These are phyloP conservation scores for Annulohypoxylon bovei DNA, from an alignment of 495 filamentous ascomycete species.

Conservation along the genomic window DNA sequence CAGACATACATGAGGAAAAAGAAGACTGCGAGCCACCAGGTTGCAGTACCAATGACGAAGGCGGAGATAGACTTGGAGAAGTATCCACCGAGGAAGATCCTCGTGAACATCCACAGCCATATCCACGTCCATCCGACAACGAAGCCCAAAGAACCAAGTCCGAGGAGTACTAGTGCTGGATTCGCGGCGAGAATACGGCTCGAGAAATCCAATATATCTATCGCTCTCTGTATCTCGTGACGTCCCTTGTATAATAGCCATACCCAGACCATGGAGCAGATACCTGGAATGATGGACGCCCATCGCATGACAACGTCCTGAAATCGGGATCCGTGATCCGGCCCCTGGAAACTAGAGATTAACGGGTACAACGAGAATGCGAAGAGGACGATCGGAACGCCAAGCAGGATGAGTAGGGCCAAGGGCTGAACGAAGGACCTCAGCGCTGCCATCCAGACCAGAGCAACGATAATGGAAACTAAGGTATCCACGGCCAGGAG, in stretches of 20 bases:
- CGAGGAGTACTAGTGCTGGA: conserved; percentile 82
- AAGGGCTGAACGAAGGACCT: conserved; percentile 84
- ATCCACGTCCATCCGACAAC: conserved; percentile 92
- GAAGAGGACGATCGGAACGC: conserved; percentile 84
- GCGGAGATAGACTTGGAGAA: conserved; percentile 64
- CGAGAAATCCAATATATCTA: conserved; percentile 89
- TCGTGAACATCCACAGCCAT: conserved; percentile 96
- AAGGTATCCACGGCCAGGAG: conserved; percentile 90
- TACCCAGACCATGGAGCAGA: conserved; percentile 80
- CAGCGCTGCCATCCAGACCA: conserved; percentile 90
- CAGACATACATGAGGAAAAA: conserved; percentile 95
- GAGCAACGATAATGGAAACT: conserved; percentile 84
- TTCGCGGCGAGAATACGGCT: conserved; percentile 87
- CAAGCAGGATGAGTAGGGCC: conserved; percentile 79
- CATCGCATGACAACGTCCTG: conserved; percentile 94
- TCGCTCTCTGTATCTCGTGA: conserved; percentile 78
- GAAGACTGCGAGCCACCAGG: conserved; percentile 89
- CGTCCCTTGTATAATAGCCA: conserved; percentile 82
- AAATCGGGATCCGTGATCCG: conserved; percentile 71
- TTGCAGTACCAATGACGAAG: conserved; percentile 84
- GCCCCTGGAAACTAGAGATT: conserved; percentile 84
- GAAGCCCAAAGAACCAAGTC: conserved; percentile 76
- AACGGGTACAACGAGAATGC: conserved; percentile 92
- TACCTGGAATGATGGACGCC: conserved; percentile 77
- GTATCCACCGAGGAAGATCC: conserved; percentile 89